Conservation (phyloP, 345 rosid genomes). For the Streptanthus diversifolius region DNA sequence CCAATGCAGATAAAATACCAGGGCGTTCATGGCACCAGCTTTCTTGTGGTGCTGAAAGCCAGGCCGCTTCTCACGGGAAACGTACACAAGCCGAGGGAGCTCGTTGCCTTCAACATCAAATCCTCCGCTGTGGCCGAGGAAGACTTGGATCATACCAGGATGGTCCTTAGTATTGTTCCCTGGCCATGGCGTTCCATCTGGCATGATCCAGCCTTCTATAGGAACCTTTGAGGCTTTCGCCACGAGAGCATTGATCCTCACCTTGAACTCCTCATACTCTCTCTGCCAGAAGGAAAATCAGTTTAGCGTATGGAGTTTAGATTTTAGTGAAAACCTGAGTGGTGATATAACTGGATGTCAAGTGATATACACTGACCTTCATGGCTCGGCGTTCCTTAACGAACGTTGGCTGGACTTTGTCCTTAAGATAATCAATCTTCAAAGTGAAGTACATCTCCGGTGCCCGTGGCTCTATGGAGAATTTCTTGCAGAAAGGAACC, state of each 20-base stretch:
- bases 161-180: conserved; percentile 98
- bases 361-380: conserved; percentile 55
- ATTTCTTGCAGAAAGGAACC: conserved; percentile 87
- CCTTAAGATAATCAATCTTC: conserved; percentile 90
- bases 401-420: conserved; percentile 92
- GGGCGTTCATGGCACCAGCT: conserved; percentile 98
- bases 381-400: conserved; percentile 94
- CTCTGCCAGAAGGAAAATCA: conserved; percentile 48
- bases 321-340: background rate
- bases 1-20: conserved; percentile 43
- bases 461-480: conserved; percentile 66
- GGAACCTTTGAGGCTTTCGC: conserved; percentile 86
- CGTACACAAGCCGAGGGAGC: conserved; percentile 77
- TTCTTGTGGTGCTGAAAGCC: conserved; percentile 89
- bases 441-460: conserved; percentile 72
- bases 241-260: conserved; percentile 79
- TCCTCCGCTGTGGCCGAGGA: conserved; percentile 85
- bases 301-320: background rate
- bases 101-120: conserved; percentile 79
- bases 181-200: conserved; percentile 98
- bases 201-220: conserved; percentile 93
- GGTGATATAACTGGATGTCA: background rate
- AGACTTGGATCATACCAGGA: conserved; percentile 97
- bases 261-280: conserved; percentile 96
- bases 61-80: conserved; percentile 89